Conservation (phyloP, 2,329 filamentous ascomycete species). For the Aspergillus novoparasiticus region DNA sequence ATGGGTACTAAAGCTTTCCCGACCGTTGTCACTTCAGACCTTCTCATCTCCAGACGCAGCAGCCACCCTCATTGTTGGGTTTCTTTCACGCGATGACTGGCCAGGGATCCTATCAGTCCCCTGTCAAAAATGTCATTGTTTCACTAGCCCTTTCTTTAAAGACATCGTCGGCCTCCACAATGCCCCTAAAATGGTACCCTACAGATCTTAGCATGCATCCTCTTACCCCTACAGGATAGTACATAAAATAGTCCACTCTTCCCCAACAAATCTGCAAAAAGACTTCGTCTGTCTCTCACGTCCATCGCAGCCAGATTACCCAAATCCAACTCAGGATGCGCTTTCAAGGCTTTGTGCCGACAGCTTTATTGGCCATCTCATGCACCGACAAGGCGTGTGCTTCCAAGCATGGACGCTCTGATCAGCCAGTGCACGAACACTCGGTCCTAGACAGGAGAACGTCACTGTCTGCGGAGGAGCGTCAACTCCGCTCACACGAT, state of each 20-base stretch:
- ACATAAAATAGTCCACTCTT: background rate
- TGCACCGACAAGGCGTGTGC: conserved; percentile 24
- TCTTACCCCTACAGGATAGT: background rate
- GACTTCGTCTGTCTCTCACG: background rate
- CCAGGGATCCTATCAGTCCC: background rate
- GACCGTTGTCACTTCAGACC: background rate
- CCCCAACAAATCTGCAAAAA: background rate
- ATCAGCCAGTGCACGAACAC: conserved; percentile 25
- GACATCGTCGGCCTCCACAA: background rate
- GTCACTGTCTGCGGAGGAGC: conserved; percentile 14
- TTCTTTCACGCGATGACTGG: background rate
- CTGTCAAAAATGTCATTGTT: background rate
- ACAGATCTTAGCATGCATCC: background rate
- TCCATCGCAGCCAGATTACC: background rate
- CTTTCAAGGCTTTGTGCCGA: conserved; percentile 27
- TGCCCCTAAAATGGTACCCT: background rate
- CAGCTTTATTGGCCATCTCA: conserved; percentile 25
- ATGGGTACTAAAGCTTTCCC: background rate
- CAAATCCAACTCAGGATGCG: conserved; percentile 23
- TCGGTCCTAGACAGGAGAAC: conserved; percentile 25
- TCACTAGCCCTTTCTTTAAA: background rate
- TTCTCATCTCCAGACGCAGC: background rate
- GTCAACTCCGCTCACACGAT: conserved; percentile 17
- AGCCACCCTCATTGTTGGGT: background rate
- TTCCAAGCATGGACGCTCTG: conserved; percentile 30